Evolutionary conservation across 1,139 yeast genomes (phyloP).

Genomic region (Hanseniaspora uvarum): DNA sequence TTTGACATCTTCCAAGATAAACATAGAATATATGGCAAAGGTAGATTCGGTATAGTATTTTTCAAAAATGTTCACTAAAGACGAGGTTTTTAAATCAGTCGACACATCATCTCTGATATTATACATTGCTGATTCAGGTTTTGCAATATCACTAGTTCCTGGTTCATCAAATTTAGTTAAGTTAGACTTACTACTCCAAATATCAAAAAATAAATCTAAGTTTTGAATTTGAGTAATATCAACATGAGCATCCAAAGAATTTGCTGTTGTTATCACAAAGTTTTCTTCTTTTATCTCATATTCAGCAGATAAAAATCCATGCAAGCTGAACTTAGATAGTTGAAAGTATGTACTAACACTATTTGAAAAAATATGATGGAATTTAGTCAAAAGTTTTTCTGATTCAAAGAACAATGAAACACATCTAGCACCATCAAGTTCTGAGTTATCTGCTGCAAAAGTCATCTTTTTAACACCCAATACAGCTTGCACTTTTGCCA

Average conservation of each 20-base stretch:
- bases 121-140: conserved; percentile 6
- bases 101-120: not conserved
- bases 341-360: conserved; percentile 73
- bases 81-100: conserved; percentile 28
- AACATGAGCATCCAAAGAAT: conserved; percentile 11
- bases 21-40: conserved; percentile 64
- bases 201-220: conserved; percentile 67
- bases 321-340: conserved; percentile 38
- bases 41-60: conserved; percentile 57
- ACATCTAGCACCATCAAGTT: conserved; percentile 35
- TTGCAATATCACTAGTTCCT: not conserved
- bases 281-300: conserved; percentile 31
- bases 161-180: not conserved
- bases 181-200: conserved; percentile 53
- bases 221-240: conserved; percentile 83
- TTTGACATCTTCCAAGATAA: conserved; percentile 44
- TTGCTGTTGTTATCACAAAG: conserved; percentile 37
- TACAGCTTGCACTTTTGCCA: conserved; percentile 82
- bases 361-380: conserved; percentile 84
- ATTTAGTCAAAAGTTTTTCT: conserved; percentile 50
- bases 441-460: conserved; percentile 48
- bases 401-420: conserved; percentile 40
- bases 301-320: conserved; percentile 37
- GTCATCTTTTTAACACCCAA: conserved; percentile 60
- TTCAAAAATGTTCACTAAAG: conserved; percentile 29